Conservation (phyloP, 1,284 basidiomycete species). For the Moesziomyces parantarcticus region DNA sequence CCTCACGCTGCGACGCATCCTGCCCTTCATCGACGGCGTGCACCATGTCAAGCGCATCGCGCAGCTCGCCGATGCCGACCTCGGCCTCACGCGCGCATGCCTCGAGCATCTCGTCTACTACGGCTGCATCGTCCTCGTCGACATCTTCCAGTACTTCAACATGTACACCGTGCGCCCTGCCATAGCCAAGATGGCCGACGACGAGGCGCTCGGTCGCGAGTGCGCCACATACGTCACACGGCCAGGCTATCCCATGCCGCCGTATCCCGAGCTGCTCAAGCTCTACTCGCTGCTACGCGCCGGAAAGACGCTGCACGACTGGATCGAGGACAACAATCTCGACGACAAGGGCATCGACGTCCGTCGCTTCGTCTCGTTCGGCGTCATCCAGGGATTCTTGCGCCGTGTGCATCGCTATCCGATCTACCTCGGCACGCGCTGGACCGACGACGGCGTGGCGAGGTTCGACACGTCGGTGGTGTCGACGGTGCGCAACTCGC, state of each 20-base stretch:
- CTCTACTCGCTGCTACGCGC: slow-evolving; percentile 88
- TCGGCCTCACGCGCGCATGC: slow-evolving; percentile 83
- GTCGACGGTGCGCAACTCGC: slow-evolving; percentile 36
- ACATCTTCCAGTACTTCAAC: slow-evolving; percentile 93
- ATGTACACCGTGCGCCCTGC: slow-evolving; percentile 90
- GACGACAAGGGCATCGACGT: slow-evolving; percentile 80
- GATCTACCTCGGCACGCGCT: slow-evolving; percentile 70
- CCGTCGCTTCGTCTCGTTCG: slow-evolving; percentile 94
- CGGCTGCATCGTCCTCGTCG: slow-evolving; percentile 93
- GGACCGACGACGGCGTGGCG: slow-evolving; percentile 11
- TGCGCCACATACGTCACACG: slow-evolving; percentile 89
- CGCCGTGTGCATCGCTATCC: slow-evolving; percentile 93
- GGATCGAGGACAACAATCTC: slow-evolving; percentile 81
- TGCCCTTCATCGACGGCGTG: slow-evolving; percentile 83
- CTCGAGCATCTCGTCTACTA: slow-evolving; percentile 96
- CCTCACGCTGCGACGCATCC: slow-evolving; percentile 82
- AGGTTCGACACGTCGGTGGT: slow-evolving; percentile 22
- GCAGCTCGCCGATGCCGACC: slow-evolving; percentile 88
- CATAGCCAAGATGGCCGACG: slow-evolving; percentile 84
- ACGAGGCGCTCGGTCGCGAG: slow-evolving; percentile 83
- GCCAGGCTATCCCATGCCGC: slow-evolving; percentile 71
- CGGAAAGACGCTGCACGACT: slow-evolving; percentile 84
- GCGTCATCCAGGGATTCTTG: slow-evolving; percentile 98
- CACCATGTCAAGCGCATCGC: slow-evolving; percentile 92
- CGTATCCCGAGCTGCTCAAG: slow-evolving; percentile 74